Conservation (phyloP, 805 yeast genomes). For the Suhomyces emberorum region DNA sequence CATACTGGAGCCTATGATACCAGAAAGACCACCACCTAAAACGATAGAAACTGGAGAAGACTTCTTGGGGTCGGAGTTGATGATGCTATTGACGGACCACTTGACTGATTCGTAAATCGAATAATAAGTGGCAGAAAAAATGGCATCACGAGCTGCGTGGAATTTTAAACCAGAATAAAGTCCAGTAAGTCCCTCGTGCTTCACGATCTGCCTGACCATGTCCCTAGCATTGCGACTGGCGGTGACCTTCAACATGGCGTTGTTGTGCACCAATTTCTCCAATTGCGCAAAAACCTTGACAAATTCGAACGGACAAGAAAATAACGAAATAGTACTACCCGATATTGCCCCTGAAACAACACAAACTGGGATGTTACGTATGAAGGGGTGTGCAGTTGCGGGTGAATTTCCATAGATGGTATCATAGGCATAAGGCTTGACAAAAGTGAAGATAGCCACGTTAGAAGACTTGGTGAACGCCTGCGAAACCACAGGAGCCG, state of each 20-base stretch:
- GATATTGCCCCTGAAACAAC: conserved; percentile 61
- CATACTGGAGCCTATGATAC: conserved; percentile 68
- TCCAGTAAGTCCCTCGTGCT: conserved; percentile 58
- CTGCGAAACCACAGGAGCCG: conserved; percentile 69
- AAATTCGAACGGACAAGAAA: conserved; percentile 84
- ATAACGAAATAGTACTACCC: conserved; percentile 59
- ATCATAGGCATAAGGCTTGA: conserved; percentile 40
- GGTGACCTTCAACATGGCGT: conserved; percentile 9
- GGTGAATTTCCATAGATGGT: conserved; percentile 9
- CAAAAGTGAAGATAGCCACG: conserved; percentile 58
- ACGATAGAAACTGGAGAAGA: conserved; percentile 31
- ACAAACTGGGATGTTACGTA: conserved; percentile 38
- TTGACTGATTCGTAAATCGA: conserved; percentile 74
- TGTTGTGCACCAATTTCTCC: conserved; percentile 42
- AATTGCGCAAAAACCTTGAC: conserved; percentile 80
- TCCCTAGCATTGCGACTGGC: conserved; percentile 10
- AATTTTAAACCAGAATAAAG: conserved; percentile 70
- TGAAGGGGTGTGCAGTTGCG: conserved; percentile 38
- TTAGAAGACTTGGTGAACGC: conserved; percentile 63
- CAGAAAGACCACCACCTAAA: conserved; percentile 77
- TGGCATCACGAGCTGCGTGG: conserved; percentile 65
- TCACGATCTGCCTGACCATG: conserved; percentile 45
- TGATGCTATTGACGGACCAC: conserved; percentile 36
- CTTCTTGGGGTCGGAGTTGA: conserved; percentile 23
- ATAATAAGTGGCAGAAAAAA: conserved; percentile 72